Percentiles rank a stretch among this genome's conserved stretches.
These are phyloP conservation scores for Boletus subparvulus DNA, from an alignment of 768 basidiomycete genomes.

Conservation along the genomic window DNA sequence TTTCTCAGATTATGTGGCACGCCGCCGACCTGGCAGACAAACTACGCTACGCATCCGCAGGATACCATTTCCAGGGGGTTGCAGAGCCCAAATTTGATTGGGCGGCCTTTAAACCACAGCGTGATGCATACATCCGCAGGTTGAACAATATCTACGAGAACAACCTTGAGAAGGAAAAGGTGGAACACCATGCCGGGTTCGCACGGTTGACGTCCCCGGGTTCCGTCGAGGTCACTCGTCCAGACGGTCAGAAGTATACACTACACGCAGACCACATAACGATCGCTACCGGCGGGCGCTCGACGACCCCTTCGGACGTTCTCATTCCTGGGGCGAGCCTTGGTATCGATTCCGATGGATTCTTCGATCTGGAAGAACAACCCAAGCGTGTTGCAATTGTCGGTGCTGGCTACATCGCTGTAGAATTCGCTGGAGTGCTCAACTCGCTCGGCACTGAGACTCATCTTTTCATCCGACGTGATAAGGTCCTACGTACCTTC, in stretches of 20 bases:
- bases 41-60: constrained; percentile 68
- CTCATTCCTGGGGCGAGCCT: constrained; percentile 86
- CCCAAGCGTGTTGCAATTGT: constrained; percentile 93
- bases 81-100: constrained; percentile 74
- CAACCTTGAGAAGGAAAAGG: constrained; percentile 84
- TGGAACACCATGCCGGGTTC: constrained; percentile 82
- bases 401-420: constrained; percentile 97
- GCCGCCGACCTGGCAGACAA: constrained; percentile 89
- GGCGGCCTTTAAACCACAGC: constrained; percentile 87
- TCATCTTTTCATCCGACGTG: constrained; percentile 86
- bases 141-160: constrained; percentile 90
- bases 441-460: constrained; percentile 89
- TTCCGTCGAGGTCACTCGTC: constrained; percentile 68
- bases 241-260: constrained; percentile 67
- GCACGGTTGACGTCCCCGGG: constrained; percentile 70
- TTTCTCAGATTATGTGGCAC: constrained; percentile 91
- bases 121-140: constrained; percentile 90
- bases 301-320: constrained; percentile 74
- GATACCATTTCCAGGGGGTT: constrained; percentile 68
- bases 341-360: constrained; percentile 93
- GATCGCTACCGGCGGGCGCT: constrained; percentile 85
- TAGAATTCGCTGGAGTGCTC: constrained; percentile 94
- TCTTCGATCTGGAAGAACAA: constrained; percentile 88
- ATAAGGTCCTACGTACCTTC: constrained; percentile 90
- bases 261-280: constrained; percentile 77